These are phyloP conservation scores for Sporothrix brunneoviolacea DNA, from an alignment of 2,329 filamentous ascomycete genomes.

Conservation along the genomic window DNA sequence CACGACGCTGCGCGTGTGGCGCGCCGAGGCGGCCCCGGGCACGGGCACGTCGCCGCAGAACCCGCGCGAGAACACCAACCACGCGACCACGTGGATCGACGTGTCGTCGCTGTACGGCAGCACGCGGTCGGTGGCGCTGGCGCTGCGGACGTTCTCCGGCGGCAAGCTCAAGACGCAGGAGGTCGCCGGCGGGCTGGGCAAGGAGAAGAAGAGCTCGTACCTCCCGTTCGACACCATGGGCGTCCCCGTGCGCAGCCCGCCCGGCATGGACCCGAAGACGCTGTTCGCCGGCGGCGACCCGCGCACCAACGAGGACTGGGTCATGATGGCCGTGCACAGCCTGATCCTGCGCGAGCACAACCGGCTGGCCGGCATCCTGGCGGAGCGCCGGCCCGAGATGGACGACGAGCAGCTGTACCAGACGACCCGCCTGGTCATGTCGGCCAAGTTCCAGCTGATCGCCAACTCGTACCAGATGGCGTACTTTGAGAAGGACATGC, in stretches of 20 bases:
- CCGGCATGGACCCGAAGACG: slow-evolving; percentile 3
- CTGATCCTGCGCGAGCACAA: slow-evolving; percentile 18
- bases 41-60: slow-evolving; percentile 16
- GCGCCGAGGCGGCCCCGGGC: slow-evolving; percentile 12
- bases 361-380: slow-evolving; percentile 15
- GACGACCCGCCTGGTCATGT: slow-evolving; percentile 15
- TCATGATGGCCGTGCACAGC: slow-evolving; percentile 16
- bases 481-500: slow-evolving; percentile 16
- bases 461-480: slow-evolving; percentile 19
- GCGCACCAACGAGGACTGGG: slow-evolving; percentile 19
- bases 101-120: slow-evolving; percentile 17
- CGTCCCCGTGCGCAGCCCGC: slow-evolving; percentile 10
- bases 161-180: slow-evolving; percentile 14
- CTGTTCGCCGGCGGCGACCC: slow-evolving; percentile 18
- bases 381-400: slow-evolving; percentile 8
- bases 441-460: slow-evolving; percentile 17
- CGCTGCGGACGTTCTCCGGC: slow-evolving; percentile 12
- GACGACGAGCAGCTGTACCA: slow-evolving; percentile 18
- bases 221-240: slow-evolving; percentile 15
- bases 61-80: slow-evolving; percentile 16
- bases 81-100: slow-evolving; percentile 16
- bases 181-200: background rate
- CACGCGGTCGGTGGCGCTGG: slow-evolving; percentile 11
- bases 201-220: slow-evolving; percentile 6
- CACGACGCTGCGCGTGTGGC: slow-evolving; percentile 13